Percentiles rank a stretch among this genome's conserved stretches.
These are phyloP conservation scores for Stagonosporopsis tanaceti DNA, from an alignment of 2,329 filamentous ascomycete species.

Conservation along the genomic window DNA sequence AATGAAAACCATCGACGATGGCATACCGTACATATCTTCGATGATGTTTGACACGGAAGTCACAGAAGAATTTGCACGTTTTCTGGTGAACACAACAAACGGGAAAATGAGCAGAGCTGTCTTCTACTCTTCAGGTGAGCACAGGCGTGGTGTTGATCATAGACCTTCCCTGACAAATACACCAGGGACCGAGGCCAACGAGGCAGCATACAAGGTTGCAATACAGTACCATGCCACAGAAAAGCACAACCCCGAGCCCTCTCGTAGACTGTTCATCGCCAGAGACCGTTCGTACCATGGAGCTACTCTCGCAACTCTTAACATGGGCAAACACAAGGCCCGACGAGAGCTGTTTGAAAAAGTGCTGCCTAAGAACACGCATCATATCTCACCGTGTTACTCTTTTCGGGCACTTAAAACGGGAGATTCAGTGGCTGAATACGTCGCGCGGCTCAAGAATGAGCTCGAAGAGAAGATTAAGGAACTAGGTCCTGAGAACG, in stretches of 20 bases:
- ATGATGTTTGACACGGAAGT: constrained; percentile 64
- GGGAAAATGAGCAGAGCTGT: constrained; percentile 64
- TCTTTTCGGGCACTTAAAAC: constrained; percentile 65
- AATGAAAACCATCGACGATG: constrained; percentile 61
- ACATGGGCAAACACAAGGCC: constrained; percentile 67
- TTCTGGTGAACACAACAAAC: constrained; percentile 60
- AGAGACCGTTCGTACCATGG: constrained; percentile 75
- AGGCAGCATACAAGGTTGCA: constrained; percentile 72
- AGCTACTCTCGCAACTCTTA: constrained; percentile 72
- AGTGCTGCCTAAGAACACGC: constrained; percentile 64
- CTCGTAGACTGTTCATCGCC: constrained; percentile 69
- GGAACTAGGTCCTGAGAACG: constrained; percentile 66
- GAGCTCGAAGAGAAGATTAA: constrained; percentile 75
- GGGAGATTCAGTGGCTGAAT: constrained; percentile 64
- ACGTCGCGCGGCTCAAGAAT: constrained; percentile 66
- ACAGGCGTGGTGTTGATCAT: too few species aligned
- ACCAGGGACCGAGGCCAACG: constrained; percentile 68
- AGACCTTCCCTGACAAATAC: neutral
- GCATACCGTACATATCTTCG: constrained; percentile 67
- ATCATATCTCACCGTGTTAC: constrained; percentile 72
- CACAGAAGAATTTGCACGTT: constrained; percentile 61
- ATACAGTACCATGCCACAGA: constrained; percentile 70
- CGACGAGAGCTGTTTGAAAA: constrained; percentile 69
- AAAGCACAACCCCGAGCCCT: constrained; percentile 59
- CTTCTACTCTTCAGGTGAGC: constrained; percentile 65